These are phyloP conservation scores for Rubroboletus satanas DNA, from an alignment of 768 basidiomycete species.

Conservation along the genomic window DNA sequence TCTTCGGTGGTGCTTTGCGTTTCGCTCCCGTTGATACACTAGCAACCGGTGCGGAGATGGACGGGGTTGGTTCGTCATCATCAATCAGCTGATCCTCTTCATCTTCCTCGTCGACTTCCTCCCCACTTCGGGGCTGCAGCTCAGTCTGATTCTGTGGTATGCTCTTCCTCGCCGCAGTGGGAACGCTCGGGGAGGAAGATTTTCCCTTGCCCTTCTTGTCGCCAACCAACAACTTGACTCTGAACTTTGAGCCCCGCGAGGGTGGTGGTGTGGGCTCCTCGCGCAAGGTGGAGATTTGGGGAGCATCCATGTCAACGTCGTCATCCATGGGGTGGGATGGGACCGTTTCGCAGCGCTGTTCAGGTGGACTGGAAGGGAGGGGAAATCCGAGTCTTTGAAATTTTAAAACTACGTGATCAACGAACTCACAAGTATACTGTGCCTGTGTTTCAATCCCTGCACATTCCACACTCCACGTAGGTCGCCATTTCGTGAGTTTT, in stretches of 20 bases:
- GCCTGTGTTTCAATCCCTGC: background rate
- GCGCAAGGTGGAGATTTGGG: conserved; percentile 73
- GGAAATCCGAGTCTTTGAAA: background rate
- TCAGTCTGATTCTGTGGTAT: conserved; percentile 16
- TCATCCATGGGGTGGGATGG: conserved; percentile 32
- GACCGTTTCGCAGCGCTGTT: background rate
- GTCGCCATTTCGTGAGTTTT: conserved; percentile 3
- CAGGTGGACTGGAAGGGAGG: background rate
- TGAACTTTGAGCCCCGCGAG: conserved; percentile 36
- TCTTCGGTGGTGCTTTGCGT: conserved; percentile 45
- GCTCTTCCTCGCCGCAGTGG: conserved; percentile 19
- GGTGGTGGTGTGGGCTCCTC: conserved; percentile 74
- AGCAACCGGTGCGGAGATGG: conserved; percentile 26
- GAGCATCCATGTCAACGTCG: conserved; percentile 70
- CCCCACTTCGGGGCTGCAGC: conserved; percentile 32
- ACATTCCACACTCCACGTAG: conserved; percentile 1
- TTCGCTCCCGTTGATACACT: conserved; percentile 40
- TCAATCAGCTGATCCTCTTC: conserved; percentile 82
- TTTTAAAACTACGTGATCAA: background rate
- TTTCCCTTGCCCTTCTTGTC: conserved; percentile 40
- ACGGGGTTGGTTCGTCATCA: conserved; percentile 44
- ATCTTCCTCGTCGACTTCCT: conserved; percentile 59
- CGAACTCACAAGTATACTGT: background rate
- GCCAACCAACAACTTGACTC: conserved; percentile 50
- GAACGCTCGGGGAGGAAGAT: conserved; percentile 31